phyloP scores from a whole-genome alignment of 768 basidiomycete species.

The Boletus rubropictus region DNA sequence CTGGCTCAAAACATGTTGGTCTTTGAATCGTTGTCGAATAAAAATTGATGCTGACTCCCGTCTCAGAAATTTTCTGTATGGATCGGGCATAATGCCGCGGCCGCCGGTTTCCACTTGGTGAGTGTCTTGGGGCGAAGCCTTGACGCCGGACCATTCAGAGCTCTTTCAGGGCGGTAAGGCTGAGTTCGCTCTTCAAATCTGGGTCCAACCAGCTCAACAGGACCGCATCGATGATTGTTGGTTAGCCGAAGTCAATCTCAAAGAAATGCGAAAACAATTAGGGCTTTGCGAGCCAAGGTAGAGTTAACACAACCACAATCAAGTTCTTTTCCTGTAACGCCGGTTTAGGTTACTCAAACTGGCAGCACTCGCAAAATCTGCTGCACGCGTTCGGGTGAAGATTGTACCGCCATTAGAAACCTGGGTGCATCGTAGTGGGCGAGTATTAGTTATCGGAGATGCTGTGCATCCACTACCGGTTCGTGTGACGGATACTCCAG shows the following conservation, averaged over 20 bases:
- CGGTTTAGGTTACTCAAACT: conserved; percentile 34
- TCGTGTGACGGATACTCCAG: conserved; percentile 15
- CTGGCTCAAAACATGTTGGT: conserved; percentile 17
- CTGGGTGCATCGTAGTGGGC: conserved; percentile 44
- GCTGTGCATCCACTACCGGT: conserved; percentile 56
- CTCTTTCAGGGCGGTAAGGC: conserved; percentile 36
- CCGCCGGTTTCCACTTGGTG: conserved; percentile 22
- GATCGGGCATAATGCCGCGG: conserved; percentile 21
- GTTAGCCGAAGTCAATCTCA: conserved; percentile 30
- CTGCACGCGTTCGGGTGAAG: conserved; percentile 35
- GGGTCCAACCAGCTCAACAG: conserved; percentile 25
- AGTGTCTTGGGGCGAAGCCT: background rate
- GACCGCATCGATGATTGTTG: conserved; percentile 29
- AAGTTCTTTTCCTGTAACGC: background rate
- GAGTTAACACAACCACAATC: background rate
- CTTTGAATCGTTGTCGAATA: background rate
- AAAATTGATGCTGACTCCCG: background rate
- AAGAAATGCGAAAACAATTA: conserved; percentile 28
- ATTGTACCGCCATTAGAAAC: conserved; percentile 39
- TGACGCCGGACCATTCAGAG: background rate
- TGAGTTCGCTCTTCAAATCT: conserved; percentile 28
- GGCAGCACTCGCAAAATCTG: conserved; percentile 30
- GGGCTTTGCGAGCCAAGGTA: conserved; percentile 37
- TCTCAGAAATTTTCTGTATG: conserved; percentile 14
- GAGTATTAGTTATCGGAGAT: conserved; percentile 52